These are phyloP conservation scores for Hawksworthiomyces lignivorus DNA, from an alignment of 2,329 filamentous ascomycete species.

Conservation along the genomic window DNA sequence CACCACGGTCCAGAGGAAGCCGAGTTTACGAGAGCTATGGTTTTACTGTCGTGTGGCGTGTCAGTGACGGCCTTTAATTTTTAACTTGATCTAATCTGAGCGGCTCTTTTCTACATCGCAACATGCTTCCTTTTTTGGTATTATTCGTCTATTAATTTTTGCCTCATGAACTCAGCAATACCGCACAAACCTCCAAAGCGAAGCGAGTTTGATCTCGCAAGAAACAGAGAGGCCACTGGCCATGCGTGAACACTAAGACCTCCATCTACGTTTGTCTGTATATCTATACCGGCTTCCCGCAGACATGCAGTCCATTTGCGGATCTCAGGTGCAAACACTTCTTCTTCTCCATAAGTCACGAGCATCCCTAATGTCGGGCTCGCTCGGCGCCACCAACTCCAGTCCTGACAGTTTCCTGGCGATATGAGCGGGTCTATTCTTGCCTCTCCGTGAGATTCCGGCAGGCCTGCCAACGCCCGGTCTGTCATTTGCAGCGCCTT, in stretches of 20 bases:
- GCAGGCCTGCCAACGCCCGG: too few species aligned
- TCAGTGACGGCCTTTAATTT: slow-evolving; percentile 38
- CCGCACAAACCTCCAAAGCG: slow-evolving; percentile 42
- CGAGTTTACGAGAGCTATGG: slow-evolving; percentile 40
- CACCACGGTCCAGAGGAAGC: slow-evolving; percentile 34
- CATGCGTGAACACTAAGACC: slow-evolving; percentile 59
- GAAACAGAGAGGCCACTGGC: slow-evolving; percentile 63
- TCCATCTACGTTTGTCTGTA: slow-evolving; percentile 25
- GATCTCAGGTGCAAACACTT: slow-evolving; percentile 69
- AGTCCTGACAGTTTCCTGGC: too few species aligned
- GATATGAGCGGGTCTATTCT: too few species aligned
- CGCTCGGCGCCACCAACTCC: slow-evolving; percentile 62
- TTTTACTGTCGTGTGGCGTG: slow-evolving; percentile 33
- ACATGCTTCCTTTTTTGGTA: slow-evolving; percentile 11
- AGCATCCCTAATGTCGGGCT: slow-evolving; percentile 60
- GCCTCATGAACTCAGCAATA: slow-evolving; percentile 32
- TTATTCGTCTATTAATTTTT: slow-evolving; percentile 22
- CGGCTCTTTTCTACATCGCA: slow-evolving; percentile 14
- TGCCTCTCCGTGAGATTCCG: too few species aligned
- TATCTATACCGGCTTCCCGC: slow-evolving; percentile 20
- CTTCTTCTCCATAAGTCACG: slow-evolving; percentile 66
- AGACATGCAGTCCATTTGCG: slow-evolving; percentile 44
- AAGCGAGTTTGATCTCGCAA: slow-evolving; percentile 39
- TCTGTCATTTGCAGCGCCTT: too few species aligned
- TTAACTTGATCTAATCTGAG: slow-evolving; percentile 61